Percentiles rank a stretch among this genome's conserved stretches.
These are phyloP conservation scores for Kazachstania sp. DNA, from an alignment of 1,139 yeast species.

Conservation along the genomic window DNA sequence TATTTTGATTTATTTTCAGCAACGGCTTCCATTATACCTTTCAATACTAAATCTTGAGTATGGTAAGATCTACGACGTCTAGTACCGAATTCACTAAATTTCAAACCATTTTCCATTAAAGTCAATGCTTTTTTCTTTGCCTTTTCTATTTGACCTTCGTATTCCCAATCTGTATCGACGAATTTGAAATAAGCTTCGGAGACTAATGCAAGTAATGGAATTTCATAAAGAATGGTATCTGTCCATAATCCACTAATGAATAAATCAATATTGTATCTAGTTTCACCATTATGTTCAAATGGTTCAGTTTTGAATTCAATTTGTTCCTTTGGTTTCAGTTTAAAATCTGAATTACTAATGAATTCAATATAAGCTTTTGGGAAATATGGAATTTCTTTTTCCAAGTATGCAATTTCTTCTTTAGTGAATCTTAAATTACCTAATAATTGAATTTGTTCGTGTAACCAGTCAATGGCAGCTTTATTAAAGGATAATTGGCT, in stretches of 20 bases:
- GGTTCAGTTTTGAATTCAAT: conserved; percentile 32
- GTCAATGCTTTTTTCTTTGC: conserved; percentile 51
- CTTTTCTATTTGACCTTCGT: conserved; percentile 60
- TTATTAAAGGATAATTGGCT: conserved; percentile 52
- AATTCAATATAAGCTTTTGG: conserved; percentile 58
- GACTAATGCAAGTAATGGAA: conserved; percentile 73
- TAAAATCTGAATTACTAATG: conserved; percentile 39
- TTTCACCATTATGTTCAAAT: conserved; percentile 31
- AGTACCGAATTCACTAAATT: conserved; percentile 90
- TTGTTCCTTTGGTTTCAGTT: conserved; percentile 55
- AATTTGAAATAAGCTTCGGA: conserved; percentile 89
- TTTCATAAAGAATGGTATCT: conserved; percentile 81
- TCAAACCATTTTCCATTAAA: conserved; percentile 49
- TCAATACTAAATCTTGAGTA: conserved; percentile 66
- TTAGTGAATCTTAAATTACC: conserved; percentile 45
- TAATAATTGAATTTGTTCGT: conserved; percentile 41
- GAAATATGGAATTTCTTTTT: conserved; percentile 50
- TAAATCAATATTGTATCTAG: conserved; percentile 42
- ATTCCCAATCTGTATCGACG: conserved; percentile 84
- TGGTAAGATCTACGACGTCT: conserved; percentile 78
- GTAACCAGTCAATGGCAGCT: conserved; percentile 68
- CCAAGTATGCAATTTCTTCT: conserved; percentile 62
- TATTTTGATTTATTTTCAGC: conserved; percentile 23
- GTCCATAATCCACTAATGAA: conserved; percentile 68
- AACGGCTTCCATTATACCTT: conserved; percentile 51